Evolutionary conservation across 306 rosid genomes (phyloP), one percentile per base, ranked within the genome.

Genomic region (Cucumis melo): DNA sequence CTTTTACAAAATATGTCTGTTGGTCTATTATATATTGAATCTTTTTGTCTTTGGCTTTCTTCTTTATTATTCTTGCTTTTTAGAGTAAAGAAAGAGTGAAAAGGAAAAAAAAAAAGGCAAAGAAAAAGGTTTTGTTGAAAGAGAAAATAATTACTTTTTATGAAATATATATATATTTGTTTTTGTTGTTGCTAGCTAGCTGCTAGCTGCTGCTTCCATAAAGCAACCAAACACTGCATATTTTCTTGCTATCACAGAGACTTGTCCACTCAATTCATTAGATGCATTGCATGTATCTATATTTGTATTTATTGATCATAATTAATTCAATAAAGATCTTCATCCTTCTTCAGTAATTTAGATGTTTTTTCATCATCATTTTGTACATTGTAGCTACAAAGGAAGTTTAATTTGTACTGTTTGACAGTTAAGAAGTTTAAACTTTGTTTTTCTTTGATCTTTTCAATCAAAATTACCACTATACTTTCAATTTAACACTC

Each of bases 31-130:
- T 78, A 19, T 54, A 19, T 61, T 50, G 59, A 68, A 51, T 78
- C 84, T 42, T 39, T 61, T 59, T 83, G 79, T 75, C 81, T 79
- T 81, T 81, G 73, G 58, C 29, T 9, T 75, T 70, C 27, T 7
- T 2, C 8, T 14, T 16, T 36, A 13, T 13, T 61, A 29, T 61
- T 19, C 23, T 63, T 66, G 12, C 50, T 24, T 41, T 41, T 42
- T 4, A 20, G 50, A 7, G 53, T 41, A 42, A 66, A 64, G 74
- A 42, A 7, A 65, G 42, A 29, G 39, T 32, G 73, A 46, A 32
- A 29, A 24, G 14, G 36, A 12, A 5, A 23, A 58, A 4, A 5
- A 24, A 24, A 59, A 63, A 41, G 2, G 8, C 5, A 19, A 39
- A 38, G 8, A 1, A 15, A 64, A 64, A 60, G 9, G 53, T 46